Conservation (phyloP, 106 monocot genomes). For the Platanthera zijinensis region DNA sequence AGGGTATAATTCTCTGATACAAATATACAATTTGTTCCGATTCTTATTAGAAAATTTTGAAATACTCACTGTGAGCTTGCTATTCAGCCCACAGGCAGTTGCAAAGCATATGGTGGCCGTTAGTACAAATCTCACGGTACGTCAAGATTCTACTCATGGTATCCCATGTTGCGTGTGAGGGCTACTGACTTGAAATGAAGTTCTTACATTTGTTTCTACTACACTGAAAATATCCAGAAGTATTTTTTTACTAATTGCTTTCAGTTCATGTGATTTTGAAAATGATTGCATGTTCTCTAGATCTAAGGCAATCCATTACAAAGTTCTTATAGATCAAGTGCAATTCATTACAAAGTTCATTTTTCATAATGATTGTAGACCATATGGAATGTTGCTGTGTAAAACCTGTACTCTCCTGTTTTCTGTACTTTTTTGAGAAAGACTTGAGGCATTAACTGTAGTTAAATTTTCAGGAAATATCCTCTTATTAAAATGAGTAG, state of each 20-base stretch:
- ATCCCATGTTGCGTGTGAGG: neutral
- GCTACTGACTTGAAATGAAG: neutral
- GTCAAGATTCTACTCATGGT: slow-evolving; percentile 2
- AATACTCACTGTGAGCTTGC: neutral
- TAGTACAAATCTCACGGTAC: slow-evolving; percentile 89
- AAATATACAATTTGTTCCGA: neutral
- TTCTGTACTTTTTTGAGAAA: too few relatives aligned
- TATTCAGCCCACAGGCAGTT: slow-evolving; percentile 67
- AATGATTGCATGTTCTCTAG: neutral
- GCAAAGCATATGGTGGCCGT: slow-evolving; percentile 99
- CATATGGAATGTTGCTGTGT: neutral
- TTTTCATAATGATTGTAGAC: neutral
- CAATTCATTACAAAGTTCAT: neutral
- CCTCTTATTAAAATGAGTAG: too few relatives aligned
- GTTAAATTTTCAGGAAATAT: too few relatives aligned
- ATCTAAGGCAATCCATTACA: neutral
- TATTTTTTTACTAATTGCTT: neutral
- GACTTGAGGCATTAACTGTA: too few relatives aligned
- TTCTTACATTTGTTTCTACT: neutral
- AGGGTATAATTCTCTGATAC: slow-evolving; percentile 32
- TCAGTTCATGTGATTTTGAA: neutral
- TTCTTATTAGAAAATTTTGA: neutral
- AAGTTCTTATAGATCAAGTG: neutral
- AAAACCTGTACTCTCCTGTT: neutral
- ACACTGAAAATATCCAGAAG: neutral